Percentiles rank a stretch among this genome's conserved stretches.
These are phyloP conservation scores for Trametes gibbosa DNA, from an alignment of 768 basidiomycete genomes.

Conservation along the genomic window DNA sequence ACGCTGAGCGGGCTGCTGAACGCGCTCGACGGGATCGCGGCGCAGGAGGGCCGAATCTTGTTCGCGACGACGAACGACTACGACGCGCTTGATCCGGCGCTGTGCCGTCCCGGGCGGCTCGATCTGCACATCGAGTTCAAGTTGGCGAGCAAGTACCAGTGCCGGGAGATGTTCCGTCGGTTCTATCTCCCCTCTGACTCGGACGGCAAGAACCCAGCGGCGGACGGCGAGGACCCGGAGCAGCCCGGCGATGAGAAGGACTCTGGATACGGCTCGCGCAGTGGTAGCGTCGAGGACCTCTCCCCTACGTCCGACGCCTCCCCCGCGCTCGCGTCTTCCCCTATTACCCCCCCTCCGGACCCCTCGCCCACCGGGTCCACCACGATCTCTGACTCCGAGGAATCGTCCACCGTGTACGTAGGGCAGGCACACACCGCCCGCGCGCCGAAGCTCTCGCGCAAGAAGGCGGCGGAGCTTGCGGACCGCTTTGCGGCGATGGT, in stretches of 20 bases:
- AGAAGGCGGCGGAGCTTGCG: constrained; percentile 47
- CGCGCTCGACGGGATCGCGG: constrained; percentile 76
- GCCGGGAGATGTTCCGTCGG: constrained; percentile 57
- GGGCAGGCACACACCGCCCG: constrained; percentile 12
- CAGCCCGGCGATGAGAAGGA: constrained; percentile 6
- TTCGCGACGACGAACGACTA: constrained; percentile 82
- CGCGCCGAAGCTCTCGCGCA: constrained; percentile 33
- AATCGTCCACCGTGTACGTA: background rate
- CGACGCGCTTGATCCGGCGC: constrained; percentile 64
- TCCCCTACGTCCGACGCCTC: background rate
- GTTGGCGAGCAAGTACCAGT: constrained; percentile 69
- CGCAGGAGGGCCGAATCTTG: constrained; percentile 79
- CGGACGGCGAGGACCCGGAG: background rate
- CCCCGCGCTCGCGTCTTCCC: background rate
- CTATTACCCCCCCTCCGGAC: background rate
- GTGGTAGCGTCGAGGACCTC: background rate
- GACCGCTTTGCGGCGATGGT: constrained; percentile 52
- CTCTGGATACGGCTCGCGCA: constrained; percentile 2
- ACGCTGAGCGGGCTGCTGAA: constrained; percentile 75
- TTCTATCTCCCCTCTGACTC: constrained; percentile 55
- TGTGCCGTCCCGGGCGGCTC: constrained; percentile 77
- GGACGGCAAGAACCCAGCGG: background rate
- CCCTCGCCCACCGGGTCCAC: background rate
- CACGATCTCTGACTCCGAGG: background rate
- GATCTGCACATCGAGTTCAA: constrained; percentile 77